Evolutionary conservation across 139 green algal species (phyloP).

Genomic region (Cymbomonas tetramitiformis): DNA sequence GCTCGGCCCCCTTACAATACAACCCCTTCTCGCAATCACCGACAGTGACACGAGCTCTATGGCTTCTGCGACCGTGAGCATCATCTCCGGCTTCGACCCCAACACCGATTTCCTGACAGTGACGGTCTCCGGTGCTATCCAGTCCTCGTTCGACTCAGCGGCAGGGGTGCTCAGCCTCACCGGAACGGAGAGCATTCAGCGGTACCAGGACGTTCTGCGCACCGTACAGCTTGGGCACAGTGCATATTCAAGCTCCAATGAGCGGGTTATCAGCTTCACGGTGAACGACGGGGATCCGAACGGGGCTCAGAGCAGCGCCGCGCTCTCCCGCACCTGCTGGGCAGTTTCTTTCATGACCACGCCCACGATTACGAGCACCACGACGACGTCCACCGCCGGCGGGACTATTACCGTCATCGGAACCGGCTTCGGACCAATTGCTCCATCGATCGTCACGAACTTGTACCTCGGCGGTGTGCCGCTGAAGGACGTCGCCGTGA

Average conservation of each 20-base stretch:
- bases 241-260: constrained; percentile 1
- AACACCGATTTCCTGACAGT: neutral
- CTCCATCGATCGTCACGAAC: neutral
- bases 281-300: constrained; percentile 5
- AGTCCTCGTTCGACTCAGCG: neutral
- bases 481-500: neutral
- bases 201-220: constrained; percentile 8
- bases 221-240: too few relatives aligned
- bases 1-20: too few relatives aligned
- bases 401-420: constrained; percentile 13
- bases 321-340: neutral
- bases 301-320: neutral
- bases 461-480: too few relatives aligned
- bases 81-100: neutral
- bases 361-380: constrained; percentile 2
- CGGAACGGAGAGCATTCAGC: neutral
- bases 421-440: constrained; percentile 10
- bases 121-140: neutral
- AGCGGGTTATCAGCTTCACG: constrained; percentile 7
- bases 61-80: neutral
- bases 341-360: neutral
- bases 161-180: neutral
- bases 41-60: constrained; percentile 2
- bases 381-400: constrained; percentile 1
- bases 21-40: too few relatives aligned